Evolutionary conservation across 164 flowering plant genomes (phyloP), one percentile per base, ranked within the genome.

Genomic region (Litsea cubeba): DNA sequence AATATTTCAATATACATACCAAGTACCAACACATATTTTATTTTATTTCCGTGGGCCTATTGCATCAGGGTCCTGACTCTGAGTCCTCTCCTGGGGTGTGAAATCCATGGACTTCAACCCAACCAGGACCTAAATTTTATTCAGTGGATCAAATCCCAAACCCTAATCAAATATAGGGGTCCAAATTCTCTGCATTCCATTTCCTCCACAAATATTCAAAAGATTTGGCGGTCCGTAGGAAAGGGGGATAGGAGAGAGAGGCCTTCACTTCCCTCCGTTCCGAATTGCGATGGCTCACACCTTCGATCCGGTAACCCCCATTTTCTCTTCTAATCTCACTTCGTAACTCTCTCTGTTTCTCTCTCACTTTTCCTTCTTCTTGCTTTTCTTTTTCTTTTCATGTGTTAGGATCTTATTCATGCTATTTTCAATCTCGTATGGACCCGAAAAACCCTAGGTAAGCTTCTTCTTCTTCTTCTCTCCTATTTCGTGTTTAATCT

Each of bases 351-450:
- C 54, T 60, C 46, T 26, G 57, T 49, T 6, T 26, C 22, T 25
- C 20, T 6, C 15, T 64, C 68, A 68, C 18, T 62, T 0, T 66
- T 20, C 15, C 46, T 71, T 50, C n/a, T 54, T 12, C 12, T 15
- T 54, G 3, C 17, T 18, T 3, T 30, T 6, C 0, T n/a, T n/a
- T 11, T 51, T 14, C 3, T 5, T 0, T 30, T 6, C 1, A 23
- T 71, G 64, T 65, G 22, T 65, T 83, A 91, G 92, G 91, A 87
- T 35, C 75, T 89, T 68, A 82, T 92, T 81, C 87, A 85, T 35
- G 87, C 88, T 81, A 90, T 92, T 73, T 87, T 90, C 85, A 92
- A 90, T 87, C 85, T 71, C 71, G 83, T 84, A 1, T 92, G 97
- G 95, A 80, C 78, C 76, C 81, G 73, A 79, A 86, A 73, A 83